Base-by-base conservation (phyloP, 306 rosid species). In the Macrotyloma uniflorum region DNA sequence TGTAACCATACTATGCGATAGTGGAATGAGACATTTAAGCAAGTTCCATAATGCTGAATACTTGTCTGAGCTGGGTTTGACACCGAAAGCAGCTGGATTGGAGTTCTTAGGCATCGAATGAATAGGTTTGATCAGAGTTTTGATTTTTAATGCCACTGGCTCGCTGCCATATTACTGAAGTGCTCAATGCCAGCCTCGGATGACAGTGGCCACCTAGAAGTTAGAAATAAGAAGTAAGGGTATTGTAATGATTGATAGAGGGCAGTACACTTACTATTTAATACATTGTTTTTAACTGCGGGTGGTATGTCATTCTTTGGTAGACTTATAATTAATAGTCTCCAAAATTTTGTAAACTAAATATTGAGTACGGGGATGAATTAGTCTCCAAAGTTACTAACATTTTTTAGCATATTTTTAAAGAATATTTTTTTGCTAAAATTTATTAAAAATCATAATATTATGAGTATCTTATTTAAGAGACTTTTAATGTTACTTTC, bases 1-100 rank as follows among this genome's bases (percentile, higher is more conserved):
- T 64, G 99, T 92, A 54, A 92, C 99, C 58, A 91, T 95, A 75
- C 92, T 95, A 33, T 95, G 98, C 13, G 97, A 95, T 75, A 91
- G 83, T 71, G 97, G 99, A 66, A 95, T 93, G 97, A 91, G 98
- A 85, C 99, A 95, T 78, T 83, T 93, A 82, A 95, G 99, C 86
- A 93, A 93, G 83, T 91, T 95, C 85, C 70, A 75, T 81, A 85
- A 83, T 68, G 82, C 81, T 9, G 91, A 88, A 54, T 95, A 92
- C 88, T 87, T 91, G 72, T 77, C 89, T 67, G 80, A 69, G 69
- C 88, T 74, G 59, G 97, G 91, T 63, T 81, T 92, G 89, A 91
- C 88, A 15, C 99, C 98, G 18, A 81, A 85, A 80, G 93, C 98
- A 30, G 63, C 80, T 47, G 89, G 89, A 66, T 82, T 93, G 76